Evolutionary conservation across 306 rosid species (phyloP).

Genomic region (Inga leiocalycina): DNA sequence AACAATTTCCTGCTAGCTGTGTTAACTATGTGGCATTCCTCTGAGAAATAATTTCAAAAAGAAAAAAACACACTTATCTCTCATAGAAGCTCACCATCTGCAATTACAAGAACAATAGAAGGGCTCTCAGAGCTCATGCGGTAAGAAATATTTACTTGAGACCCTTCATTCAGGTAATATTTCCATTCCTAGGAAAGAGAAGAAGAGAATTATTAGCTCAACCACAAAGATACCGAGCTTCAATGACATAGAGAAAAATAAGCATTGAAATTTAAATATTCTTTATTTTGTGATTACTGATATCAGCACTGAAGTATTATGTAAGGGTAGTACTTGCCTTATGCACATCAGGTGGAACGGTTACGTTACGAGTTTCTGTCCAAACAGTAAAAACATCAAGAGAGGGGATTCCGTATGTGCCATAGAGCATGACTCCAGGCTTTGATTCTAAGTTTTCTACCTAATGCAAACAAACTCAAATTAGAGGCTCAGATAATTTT

Average conservation of each 20-base stretch:
- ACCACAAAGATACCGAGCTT: conserved; percentile 21
- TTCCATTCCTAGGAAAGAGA: conserved; percentile 62
- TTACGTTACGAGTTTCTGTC: conserved; percentile 51
- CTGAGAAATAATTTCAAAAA: conserved; percentile 1
- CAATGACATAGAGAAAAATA: background rate
- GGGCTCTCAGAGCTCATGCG: conserved; percentile 45
- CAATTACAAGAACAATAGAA: conserved; percentile 65
- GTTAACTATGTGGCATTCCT: background rate
- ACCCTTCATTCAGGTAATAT: conserved; percentile 68
- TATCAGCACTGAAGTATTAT: background rate
- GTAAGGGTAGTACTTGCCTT: conserved; percentile 53
- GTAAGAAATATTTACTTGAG: conserved; percentile 72
- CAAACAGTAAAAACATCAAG: conserved; percentile 56
- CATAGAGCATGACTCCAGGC: conserved; percentile 59
- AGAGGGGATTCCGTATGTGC: conserved; percentile 57
- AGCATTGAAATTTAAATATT: conserved; percentile 6
- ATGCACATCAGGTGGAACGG: conserved; percentile 55
- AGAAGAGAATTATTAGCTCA: conserved; percentile 1
- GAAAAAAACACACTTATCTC: conserved; percentile 1
- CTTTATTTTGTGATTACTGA: background rate
- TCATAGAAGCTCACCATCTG: conserved; percentile 54
- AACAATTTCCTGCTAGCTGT: background rate
- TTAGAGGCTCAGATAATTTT: background rate
- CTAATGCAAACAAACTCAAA: conserved; percentile 42
- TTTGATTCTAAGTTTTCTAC: conserved; percentile 49